These are phyloP conservation scores for Calonectria fujianensis DNA, from an alignment of 2,329 filamentous ascomycete genomes.

Conservation along the genomic window DNA sequence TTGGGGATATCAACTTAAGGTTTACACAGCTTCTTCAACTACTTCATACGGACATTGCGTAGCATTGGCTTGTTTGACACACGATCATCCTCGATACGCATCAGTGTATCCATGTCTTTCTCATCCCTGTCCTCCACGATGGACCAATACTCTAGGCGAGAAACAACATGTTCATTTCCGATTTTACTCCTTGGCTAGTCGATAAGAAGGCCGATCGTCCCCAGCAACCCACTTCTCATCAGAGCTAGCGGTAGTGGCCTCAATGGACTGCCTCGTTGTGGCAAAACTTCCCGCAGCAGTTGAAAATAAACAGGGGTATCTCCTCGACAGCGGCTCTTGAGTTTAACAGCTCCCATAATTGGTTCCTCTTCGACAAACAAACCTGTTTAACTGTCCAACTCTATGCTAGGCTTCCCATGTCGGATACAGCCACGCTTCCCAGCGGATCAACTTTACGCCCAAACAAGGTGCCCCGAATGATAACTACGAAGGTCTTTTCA, in stretches of 20 bases:
- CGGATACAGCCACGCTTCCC: not conserved
- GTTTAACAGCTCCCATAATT: not conserved
- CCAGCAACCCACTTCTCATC: conserved; percentile 12
- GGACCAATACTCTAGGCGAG: not conserved
- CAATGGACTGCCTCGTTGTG: not conserved
- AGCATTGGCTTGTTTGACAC: not conserved
- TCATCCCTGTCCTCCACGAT: not conserved
- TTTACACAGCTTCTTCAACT: not conserved
- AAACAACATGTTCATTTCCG: not conserved
- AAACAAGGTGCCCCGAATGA: not conserved
- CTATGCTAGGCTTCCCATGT: not conserved
- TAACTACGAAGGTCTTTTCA: not conserved
- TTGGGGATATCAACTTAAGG: not conserved
- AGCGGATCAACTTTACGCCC: not conserved
- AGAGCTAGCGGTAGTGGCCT: not conserved
- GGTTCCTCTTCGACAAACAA: not conserved
- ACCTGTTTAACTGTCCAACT: not conserved
- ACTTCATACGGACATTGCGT: not conserved
- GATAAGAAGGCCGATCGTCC: not conserved
- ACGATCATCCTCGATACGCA: not conserved
- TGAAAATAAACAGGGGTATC: not conserved
- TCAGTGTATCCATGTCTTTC: not conserved
- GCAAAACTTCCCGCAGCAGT: not conserved
- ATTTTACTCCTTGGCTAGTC: not conserved
- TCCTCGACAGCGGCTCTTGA: not conserved